Base-by-base conservation (phyloP, 2,329 filamentous ascomycete genomes). In the Colletotrichum gloeosporioides region DNA sequence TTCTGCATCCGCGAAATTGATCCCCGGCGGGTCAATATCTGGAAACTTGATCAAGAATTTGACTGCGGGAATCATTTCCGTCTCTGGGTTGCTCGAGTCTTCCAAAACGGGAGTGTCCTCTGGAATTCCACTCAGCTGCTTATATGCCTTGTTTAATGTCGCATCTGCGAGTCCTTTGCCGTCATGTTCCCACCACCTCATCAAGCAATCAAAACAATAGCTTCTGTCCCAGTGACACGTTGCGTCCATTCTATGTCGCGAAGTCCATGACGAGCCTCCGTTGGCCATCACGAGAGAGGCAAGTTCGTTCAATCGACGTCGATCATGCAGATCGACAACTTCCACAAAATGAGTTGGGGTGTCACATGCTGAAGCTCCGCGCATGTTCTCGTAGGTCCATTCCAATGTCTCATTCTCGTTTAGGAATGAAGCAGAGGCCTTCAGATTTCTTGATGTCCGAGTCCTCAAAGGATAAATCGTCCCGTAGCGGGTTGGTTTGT, bases 371-470 rank as follows among this genome's bases (percentile, higher is more conserved):
- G 10, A 31, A n/a, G 29, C 18, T 7, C 16, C 16, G 15, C 0
- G 10, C 44, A 53, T 53, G n/a, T 53, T 22, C n/a, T 53, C n/a
- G n/a, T 22, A 53, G 2, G 44, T 53, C n/a, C 44, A 53, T 1
- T 25, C n/a, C 44, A 3, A 22, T 0, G n/a, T 2, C 10, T 53
- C 44, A 25, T 53, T 0, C 0, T 53, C n/a, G n/a, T 1, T 0
- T 13, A 22, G 44, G 0, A 53, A 53, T 22, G 44, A 13, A 53
- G 44, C 10, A 53, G 44, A 25, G 44, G 6, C 10, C 2, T 0
- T 53, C 12, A 53, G 0, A 53, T 53, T 10, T 53, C 44, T 1
- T 53, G 44, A 53, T 22, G n/a, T 53, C 44, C 44, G 44, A 49
- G 0, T 22, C 44, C 44, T 49, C n/a, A 22, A 13, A 13, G 44